Conservation (phyloP, 495 filamentous ascomycete species). For the Poronia punctata region DNA sequence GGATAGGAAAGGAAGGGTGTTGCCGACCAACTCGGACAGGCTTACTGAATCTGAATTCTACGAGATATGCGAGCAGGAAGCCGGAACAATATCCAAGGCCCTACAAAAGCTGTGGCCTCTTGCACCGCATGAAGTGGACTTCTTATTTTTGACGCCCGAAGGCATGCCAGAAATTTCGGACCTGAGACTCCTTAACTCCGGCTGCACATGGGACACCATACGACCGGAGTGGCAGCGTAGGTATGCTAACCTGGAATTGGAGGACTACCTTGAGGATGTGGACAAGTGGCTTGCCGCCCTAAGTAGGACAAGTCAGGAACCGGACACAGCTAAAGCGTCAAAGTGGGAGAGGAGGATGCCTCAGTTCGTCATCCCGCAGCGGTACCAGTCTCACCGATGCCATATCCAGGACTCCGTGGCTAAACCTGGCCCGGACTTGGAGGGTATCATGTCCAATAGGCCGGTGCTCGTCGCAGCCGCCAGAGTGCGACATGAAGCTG, state of each 20-base stretch:
- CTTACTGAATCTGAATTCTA: slow-evolving; percentile 23
- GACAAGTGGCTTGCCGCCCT: slow-evolving; percentile 30
- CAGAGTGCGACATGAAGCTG: not conserved
- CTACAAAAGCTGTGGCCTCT: slow-evolving; percentile 31
- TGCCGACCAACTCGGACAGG: not conserved
- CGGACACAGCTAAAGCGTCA: not conserved
- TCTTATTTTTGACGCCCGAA: not conserved
- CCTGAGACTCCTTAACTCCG: no score
- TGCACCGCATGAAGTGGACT: slow-evolving; percentile 12
- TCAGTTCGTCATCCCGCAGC: not conserved
- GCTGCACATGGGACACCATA: slow-evolving; percentile 35
- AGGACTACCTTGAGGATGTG: slow-evolving; percentile 32
- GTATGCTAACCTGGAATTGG: slow-evolving; percentile 39
- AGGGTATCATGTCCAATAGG: no score
- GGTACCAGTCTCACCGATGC: not conserved
- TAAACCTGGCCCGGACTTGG: not conserved
- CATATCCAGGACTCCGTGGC: not conserved
- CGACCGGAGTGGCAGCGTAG: slow-evolving; percentile 43
- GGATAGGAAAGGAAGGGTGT: not conserved
- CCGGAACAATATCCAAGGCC: slow-evolving; percentile 16
- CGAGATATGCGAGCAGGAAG: slow-evolving; percentile 19
- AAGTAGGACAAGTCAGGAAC: no score
- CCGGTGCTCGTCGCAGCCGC: no score
- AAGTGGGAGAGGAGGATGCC: not conserved
- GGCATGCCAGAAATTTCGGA: no score